A percentile compares a stretch with the other conserved stretches of the same genome.
phyloP scores from a whole-genome alignment of 2,329 filamentous ascomycete genomes.

The Passalora sequoiae region DNA sequence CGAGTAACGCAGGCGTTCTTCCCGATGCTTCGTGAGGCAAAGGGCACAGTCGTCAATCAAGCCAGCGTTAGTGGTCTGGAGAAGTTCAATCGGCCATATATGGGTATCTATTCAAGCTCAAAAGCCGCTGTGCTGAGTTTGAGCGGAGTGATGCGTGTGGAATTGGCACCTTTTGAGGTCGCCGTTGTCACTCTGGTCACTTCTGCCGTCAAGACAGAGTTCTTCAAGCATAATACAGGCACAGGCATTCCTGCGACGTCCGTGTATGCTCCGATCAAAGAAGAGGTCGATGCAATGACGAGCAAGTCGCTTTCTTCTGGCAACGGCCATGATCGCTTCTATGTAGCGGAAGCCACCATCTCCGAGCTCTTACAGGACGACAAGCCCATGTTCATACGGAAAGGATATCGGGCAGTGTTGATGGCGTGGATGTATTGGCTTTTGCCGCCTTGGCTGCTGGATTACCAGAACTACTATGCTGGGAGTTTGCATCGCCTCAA shows the following conservation, averaged over 20 bases:
- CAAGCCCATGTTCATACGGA: conserved; percentile 7
- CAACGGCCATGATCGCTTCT: conserved; percentile 13
- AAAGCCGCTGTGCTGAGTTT: conserved; percentile 25
- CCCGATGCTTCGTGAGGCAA: conserved; percentile 40
- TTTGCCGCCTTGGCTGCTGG: conserved; percentile 14
- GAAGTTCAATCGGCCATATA: conserved; percentile 17
- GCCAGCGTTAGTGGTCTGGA: conserved; percentile 30
- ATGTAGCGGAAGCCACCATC: conserved; percentile 12
- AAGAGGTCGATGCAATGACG: conserved; percentile 29
- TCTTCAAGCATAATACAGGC: conserved; percentile 24
- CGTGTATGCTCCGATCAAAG: conserved; percentile 47
- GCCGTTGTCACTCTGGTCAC: conserved; percentile 24
- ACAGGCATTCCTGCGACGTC: conserved; percentile 43
- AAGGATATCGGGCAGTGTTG: conserved; percentile 14
- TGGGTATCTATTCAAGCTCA: conserved; percentile 34
- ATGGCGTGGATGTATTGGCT: conserved; percentile 14
- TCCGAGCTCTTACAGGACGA: conserved; percentile 11
- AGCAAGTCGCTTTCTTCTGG: background rate
- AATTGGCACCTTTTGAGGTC: conserved; percentile 29
- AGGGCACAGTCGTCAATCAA: conserved; percentile 31
- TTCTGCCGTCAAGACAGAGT: conserved; percentile 13
- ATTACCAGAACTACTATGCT: conserved; percentile 6
- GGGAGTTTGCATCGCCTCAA: conserved; percentile 10
- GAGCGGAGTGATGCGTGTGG: conserved; percentile 25
- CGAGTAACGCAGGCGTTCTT: conserved; percentile 42